These are phyloP conservation scores for Stereocaulon alpinum DNA, from an alignment of 495 filamentous ascomycete genomes.

Conservation along the genomic window DNA sequence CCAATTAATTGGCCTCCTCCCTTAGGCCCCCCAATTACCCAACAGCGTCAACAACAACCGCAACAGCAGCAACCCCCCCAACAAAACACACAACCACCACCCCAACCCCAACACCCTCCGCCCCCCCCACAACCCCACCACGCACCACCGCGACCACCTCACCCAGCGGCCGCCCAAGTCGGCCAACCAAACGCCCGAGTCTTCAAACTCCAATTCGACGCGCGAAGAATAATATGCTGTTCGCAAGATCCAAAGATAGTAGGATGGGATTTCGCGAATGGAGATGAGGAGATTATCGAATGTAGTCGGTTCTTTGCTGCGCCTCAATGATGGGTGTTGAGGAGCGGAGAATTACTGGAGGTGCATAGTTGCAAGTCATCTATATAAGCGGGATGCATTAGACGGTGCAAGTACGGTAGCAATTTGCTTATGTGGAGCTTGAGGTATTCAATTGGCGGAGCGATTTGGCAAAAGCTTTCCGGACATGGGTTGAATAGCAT, in stretches of 20 bases:
- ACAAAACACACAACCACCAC: conserved; percentile 10
- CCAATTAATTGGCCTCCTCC: too few species aligned
- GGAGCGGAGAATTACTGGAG: neutral
- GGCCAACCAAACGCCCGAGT: conserved; percentile 53
- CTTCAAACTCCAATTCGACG: conserved; percentile 98
- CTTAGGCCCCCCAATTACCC: neutral
- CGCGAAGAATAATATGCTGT: conserved; percentile 86
- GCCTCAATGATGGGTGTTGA: conserved; percentile 6
- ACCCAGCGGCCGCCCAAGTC: conserved; percentile 6
- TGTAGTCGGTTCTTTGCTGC: conserved; percentile 63
- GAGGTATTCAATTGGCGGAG: too few species aligned
- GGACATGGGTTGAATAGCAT: too few species aligned
- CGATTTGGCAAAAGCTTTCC: too few species aligned
- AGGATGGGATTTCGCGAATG: conserved; percentile 94
- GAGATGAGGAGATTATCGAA: conserved; percentile 73
- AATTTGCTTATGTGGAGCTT: too few species aligned
- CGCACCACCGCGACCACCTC: conserved; percentile 10
- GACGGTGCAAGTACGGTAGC: too few species aligned
- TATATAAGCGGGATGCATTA: too few species aligned
- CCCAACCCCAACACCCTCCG: neutral
- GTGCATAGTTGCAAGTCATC: too few species aligned
- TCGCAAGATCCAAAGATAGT: conserved; percentile 84
- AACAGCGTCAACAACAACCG: neutral
- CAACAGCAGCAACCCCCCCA: conserved; percentile 1
- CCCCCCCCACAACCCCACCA: conserved; percentile 11